A percentile compares a stretch with the other conserved stretches of the same genome.
Evolutionary conservation across 495 filamentous ascomycete species (phyloP).

Genomic region (Penicillium pancosmium): DNA sequence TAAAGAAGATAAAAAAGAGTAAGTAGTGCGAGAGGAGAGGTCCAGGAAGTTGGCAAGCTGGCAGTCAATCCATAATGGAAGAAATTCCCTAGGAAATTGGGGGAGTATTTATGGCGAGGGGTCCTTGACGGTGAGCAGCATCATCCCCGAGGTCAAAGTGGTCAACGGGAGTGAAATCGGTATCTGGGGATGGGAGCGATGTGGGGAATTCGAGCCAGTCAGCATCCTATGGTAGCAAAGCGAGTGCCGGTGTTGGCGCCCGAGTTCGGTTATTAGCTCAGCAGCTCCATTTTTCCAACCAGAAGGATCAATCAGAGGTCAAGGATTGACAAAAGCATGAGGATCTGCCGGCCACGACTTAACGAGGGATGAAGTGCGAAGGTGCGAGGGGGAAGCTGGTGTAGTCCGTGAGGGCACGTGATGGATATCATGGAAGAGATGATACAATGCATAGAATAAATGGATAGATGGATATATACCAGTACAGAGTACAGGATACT

Average conservation of each 20-base stretch:
- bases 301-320: neutral
- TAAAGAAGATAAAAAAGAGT: neutral
- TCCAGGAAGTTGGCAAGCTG: neutral
- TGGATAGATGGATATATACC: too few species aligned
- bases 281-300: neutral
- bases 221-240: neutral
- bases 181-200: conserved; percentile 28
- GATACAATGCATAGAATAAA: too few species aligned
- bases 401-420: neutral
- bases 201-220: conserved; percentile 10
- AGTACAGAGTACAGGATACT: too few species aligned
- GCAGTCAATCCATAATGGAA: conserved; percentile 12
- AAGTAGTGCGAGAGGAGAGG: neutral
- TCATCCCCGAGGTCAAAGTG: conserved; percentile 38
- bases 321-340: neutral
- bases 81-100: neutral
- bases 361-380: neutral
- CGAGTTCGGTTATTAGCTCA: conserved; percentile 8
- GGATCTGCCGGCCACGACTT: neutral
- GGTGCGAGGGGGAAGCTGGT: neutral
- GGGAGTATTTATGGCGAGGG: conserved; percentile 19
- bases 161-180: conserved; percentile 33
- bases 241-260: conserved; percentile 3
- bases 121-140: conserved; percentile 2
- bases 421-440: neutral